Evolutionary conservation across 352 stramenopile genomes (phyloP), one percentile per base, ranked within the genome.

Genomic region (Phytophthora sansomeana): DNA sequence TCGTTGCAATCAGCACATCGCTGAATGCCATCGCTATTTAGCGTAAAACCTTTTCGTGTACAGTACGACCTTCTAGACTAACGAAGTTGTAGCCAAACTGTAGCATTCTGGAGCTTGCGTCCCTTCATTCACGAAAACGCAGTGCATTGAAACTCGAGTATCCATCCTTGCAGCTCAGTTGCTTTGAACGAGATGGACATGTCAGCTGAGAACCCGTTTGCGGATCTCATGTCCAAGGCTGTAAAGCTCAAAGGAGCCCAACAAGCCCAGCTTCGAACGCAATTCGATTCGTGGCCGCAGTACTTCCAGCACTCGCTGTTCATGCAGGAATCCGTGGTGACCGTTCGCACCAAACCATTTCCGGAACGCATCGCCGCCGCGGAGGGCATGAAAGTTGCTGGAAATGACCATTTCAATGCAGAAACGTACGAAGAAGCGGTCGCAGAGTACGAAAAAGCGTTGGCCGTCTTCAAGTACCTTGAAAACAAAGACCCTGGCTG

Each of bases 271-370:
- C 63, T 96, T 17, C 87, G 86, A 4, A 87, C 81, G 5, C 51
- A 76, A 17, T 94, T 84, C 49, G 87, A 94, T 54, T 76, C 82
- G 29, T 96, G 85, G 87, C 84, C 87, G 32, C 81, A 90, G 61
- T 93, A 93, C 62, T 92, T 96, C 35, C 87, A 96, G 75, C 85
- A 94, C 58, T 94, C 87, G 16, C 80, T 96, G 64, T 96, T 96
- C 56, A 93, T 96, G 84, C 81, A 93, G 49, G 81, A 94, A 26
- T 91, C 79, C 0, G 83, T 94, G 13, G 67, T 75, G 13, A 76
- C 61, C 0, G 67, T 82, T 17, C 84, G 83, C 4, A 24, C 42
- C 13, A 75, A 84, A 8, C 26, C 70, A 14, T 91, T 93, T 60
- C 16, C 50, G 4, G 84, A 90, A 48, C 81, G 85, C 5, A 77